phyloP scores from a whole-genome alignment of 495 filamentous ascomycete genomes.

The Trypethelium eluteriae region DNA sequence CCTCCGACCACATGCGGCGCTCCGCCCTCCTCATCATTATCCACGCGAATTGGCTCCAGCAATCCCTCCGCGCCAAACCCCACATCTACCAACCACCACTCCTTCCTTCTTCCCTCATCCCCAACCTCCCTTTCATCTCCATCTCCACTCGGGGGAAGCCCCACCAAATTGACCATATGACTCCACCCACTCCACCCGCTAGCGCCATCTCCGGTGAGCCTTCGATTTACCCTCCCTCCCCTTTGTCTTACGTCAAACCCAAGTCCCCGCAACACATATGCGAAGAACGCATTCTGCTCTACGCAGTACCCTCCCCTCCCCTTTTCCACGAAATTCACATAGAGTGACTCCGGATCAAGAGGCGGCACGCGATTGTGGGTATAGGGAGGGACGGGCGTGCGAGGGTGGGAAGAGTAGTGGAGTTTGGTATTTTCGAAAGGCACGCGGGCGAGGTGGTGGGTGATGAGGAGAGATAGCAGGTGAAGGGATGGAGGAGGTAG shows the following conservation, averaged over 20 bases:
- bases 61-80: constrained; percentile 62
- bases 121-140: too few relatives aligned
- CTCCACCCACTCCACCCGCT: constrained; percentile 39
- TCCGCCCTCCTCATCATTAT: neutral
- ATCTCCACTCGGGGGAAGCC: constrained; percentile 31
- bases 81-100: constrained; percentile 60
- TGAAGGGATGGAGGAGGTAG: neutral
- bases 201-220: constrained; percentile 34
- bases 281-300: constrained; percentile 64
- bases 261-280: constrained; percentile 52
- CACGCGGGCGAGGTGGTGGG: constrained; percentile 35
- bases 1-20: neutral
- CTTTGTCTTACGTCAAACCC: constrained; percentile 45
- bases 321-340: constrained; percentile 53
- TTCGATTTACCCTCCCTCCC: constrained; percentile 32
- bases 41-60: constrained; percentile 43
- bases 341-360: constrained; percentile 52
- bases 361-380: constrained; percentile 38
- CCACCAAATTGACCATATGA: constrained; percentile 66
- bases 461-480: neutral
- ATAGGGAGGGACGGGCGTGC: constrained; percentile 17
- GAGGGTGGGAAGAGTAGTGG: constrained; percentile 43
- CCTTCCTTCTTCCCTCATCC: constrained; percentile 19
- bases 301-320: constrained; percentile 73
- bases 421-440: constrained; percentile 64